Base-by-base conservation (phyloP, 331 rosid species). In the Dryas integrifolia region DNA sequence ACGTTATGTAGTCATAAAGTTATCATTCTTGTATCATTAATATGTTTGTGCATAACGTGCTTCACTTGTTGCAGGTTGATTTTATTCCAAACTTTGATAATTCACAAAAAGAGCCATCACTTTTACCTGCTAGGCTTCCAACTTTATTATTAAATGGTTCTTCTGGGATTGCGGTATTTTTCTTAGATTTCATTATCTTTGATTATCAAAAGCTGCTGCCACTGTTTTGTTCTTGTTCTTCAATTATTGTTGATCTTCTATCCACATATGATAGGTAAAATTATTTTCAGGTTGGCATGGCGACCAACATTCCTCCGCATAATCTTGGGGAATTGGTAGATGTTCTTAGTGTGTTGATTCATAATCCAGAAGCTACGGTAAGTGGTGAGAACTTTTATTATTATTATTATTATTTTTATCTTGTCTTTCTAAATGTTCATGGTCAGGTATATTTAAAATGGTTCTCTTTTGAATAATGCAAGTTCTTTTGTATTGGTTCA, bases 251-350 rank as follows among this genome's bases (percentile, higher is more conserved):
- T 3, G 79, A 21, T 51, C n/a, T 61, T 65, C 46, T 77, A 45
- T 79, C 81, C 52, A 74, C 21, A 7, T 41, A 24, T 67, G 40
- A 3, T 62, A 49, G 67, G 60, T 65, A 1, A 15, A 73, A 76
- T 39, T 46, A 52, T 53, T 80, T 76, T 58, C 84, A 94, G 98
- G 98, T 94, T 66, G 98, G 98, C 80, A 94, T 94, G 98, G 98
- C 98, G 13, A 94, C 98, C 76, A 94, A 88, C 76, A 91, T 94
- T 80, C 97, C 98, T 75, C 98, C 98, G 18, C 98, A 94, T 87
- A 94, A 94, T 85, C 96, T 94, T 48, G 98, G 89, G 72, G 98
- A 94, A 85, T 70, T 94, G 79, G 96, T 94, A 65, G 97, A 94
- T 78, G 96, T 82, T 61, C 96, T 94, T 0, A 69, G 97, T 73